phyloP scores from a whole-genome alignment of 2,329 filamentous ascomycete species.

The Colletotrichum magnum region DNA sequence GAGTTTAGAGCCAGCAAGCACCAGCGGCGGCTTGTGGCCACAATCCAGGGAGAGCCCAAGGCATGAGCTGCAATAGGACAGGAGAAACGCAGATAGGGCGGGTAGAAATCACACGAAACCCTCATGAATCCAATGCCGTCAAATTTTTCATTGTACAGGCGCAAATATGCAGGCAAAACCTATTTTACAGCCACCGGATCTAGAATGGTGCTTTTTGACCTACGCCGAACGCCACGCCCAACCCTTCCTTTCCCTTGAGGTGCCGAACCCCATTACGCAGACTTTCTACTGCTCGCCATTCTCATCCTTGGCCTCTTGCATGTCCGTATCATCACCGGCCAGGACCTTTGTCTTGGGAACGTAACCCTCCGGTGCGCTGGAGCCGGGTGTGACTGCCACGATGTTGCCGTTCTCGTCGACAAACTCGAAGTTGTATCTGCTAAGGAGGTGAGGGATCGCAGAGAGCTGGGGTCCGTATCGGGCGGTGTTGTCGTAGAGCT shows the following conservation, averaged over 20 bases:
- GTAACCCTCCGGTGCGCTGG: conserved; percentile 69
- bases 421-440: conserved; percentile 97
- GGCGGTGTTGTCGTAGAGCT: conserved; percentile 97
- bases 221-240: conserved; percentile 43
- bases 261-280: not conserved
- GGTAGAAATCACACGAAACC: conserved; percentile 5
- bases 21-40: conserved; percentile 86
- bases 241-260: conserved; percentile 32
- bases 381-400: conserved; percentile 86
- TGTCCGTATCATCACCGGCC: conserved; percentile 73
- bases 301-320: conserved; percentile 64
- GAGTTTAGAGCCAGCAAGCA: conserved; percentile 88
- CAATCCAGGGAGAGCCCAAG: conserved; percentile 87
- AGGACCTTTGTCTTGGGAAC: conserved; percentile 77
- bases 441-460: conserved; percentile 94
- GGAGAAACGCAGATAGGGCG: not conserved
- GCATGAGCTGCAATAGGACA: conserved; percentile 47
- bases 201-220: conserved; percentile 34
- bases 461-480: conserved; percentile 96
- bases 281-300: conserved; percentile 50
- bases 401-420: conserved; percentile 93
- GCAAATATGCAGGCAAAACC: conserved; percentile 26
- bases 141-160: conserved; percentile 12
- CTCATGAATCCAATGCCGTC: conserved; percentile 6
- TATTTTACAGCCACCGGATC: conserved; percentile 36